Evolutionary conservation across 164 flowering plant species (phyloP).

Genomic region (Vitis amurensis): DNA sequence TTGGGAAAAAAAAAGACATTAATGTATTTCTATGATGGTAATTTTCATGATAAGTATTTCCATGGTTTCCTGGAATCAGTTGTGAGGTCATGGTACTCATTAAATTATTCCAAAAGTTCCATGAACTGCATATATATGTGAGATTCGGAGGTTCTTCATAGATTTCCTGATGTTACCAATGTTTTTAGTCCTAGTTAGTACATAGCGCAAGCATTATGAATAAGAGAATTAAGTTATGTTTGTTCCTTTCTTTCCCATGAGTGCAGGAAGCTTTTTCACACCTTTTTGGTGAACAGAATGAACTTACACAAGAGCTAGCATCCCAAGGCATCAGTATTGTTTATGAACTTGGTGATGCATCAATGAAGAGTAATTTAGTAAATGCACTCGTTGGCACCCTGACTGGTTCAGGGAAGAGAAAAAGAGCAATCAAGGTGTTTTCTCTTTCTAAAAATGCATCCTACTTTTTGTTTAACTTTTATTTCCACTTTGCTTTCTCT

Average conservation of each 20-base stretch:
- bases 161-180: too few species aligned
- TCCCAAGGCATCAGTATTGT: conserved; percentile 99
- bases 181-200: too few species aligned
- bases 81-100: too few species aligned
- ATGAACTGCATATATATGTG: too few species aligned
- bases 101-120: too few species aligned
- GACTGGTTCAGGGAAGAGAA: conserved; percentile 94
- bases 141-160: too few species aligned
- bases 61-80: too few species aligned
- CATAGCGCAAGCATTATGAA: too few species aligned
- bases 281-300: conserved; percentile 91
- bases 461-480: neutral
- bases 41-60: too few species aligned
- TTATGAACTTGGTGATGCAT: conserved; percentile 90
- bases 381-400: conserved; percentile 88
- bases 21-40: too few species aligned
- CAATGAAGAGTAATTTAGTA: conserved; percentile 82
- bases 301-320: conserved; percentile 96
- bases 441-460: neutral
- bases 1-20: too few species aligned
- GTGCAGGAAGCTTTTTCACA: conserved; percentile 96
- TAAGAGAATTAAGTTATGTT: too few species aligned
- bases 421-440: conserved; percentile 88
- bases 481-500: neutral
- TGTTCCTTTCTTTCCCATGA: conserved; percentile 5